Percentiles rank a stretch among this genome's conserved stretches.
Conservation (phyloP, 805 yeast species). For the Sugiyamaella smithiae region DNA sequence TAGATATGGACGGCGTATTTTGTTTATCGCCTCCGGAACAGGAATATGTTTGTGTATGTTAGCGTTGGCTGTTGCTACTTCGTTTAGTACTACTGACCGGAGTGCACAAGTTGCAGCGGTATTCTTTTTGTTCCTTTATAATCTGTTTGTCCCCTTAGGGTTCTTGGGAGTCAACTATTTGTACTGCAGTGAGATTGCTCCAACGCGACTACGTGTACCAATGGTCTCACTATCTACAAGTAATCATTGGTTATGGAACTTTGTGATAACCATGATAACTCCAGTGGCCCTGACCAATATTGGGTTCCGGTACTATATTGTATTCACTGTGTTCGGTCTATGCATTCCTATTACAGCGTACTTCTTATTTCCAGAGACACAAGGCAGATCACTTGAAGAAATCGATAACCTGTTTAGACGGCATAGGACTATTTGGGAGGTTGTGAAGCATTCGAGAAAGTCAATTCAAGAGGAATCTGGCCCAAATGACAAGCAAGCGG, state of each 20-base stretch:
- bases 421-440: no score
- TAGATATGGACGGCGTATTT: conserved; percentile 60
- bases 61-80: not conserved
- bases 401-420: conserved; percentile 49
- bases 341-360: conserved; percentile 62
- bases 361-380: conserved; percentile 74
- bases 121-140: conserved; percentile 22
- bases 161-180: conserved; percentile 26
- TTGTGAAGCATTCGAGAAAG: no score
- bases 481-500: no score
- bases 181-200: conserved; percentile 28
- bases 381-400: conserved; percentile 72
- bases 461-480: no score
- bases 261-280: conserved; percentile 64
- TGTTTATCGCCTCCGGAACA: conserved; percentile 51
- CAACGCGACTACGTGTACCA: conserved; percentile 23
- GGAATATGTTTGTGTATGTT: conserved; percentile 26
- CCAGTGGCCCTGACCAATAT: conserved; percentile 47
- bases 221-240: conserved; percentile 63
- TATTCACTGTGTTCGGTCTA: conserved; percentile 57
- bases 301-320: conserved; percentile 63
- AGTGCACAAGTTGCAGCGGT: conserved; percentile 27
- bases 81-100: not conserved
- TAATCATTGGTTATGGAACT: conserved; percentile 63
- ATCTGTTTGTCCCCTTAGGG: conserved; percentile 24